Evolutionary conservation across 1,284 basidiomycete genomes (phyloP), one percentile per base, ranked within the genome.

Genomic region (Moesziomyces antarcticus): DNA sequence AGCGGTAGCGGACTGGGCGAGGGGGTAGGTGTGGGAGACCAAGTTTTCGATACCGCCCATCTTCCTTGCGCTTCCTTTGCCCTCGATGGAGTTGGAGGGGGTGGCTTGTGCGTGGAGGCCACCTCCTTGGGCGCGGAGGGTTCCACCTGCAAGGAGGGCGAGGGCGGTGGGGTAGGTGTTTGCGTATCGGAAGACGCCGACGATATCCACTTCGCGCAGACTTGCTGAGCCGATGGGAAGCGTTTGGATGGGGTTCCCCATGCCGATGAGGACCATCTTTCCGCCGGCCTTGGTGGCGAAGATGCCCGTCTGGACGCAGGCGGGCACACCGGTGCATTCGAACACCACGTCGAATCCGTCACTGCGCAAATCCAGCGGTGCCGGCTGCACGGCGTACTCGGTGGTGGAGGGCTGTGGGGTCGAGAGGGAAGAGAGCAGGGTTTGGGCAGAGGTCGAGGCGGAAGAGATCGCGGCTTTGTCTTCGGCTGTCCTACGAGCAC

Each of bases 261-360:
- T 98, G 33, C 95, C 95, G 77, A 98, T 90, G 79, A 94, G 91
- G 87, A 94, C 91, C 57, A 96, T 91, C 83, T 92, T 92, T 45
- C 93, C 92, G 54, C 94, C 94, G 6, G 92, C 87, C 55, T 88
- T 87, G 30, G 93, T 92, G 77, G 91, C 73, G 45, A 80, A 81
- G 59, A 84, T 79, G 10, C 76, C 68, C 21, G 79, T 69, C 54
- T 79, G 74, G 27, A 85, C 79, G 73, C 85, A 83, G 24, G 78
- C 87, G 84, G 95, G 93, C 2, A 93, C 93, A 73, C 95, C 95
- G 6, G 94, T 96, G 85, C 95, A 97, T 85, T 97, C 95, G 79
- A 94, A 93, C 40, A 97, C 91, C 76, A 92, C 87, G 85, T 97
- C 94, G 85, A 94, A 96, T 14, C 94, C 94, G 25, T 68, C 71